Evolutionary conservation across 805 yeast genomes (phyloP), one percentile per base, ranked within the genome.

Genomic region (Maudiozyma barnettii): DNA sequence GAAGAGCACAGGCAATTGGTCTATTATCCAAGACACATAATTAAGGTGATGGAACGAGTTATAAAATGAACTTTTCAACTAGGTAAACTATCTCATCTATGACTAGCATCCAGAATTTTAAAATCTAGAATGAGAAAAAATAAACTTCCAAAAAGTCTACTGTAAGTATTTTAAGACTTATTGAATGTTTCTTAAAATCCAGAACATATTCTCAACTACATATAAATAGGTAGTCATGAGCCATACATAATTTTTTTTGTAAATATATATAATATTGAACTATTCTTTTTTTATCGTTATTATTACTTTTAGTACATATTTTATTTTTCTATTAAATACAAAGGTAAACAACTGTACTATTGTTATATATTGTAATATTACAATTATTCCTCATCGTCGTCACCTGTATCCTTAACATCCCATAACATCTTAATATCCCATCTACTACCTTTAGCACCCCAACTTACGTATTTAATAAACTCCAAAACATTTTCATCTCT

Each of bases 381-480:
- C 10, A 26, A 26, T 21, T 37, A 16, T 37, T 37, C 23, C 5
- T 37, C 39, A 18, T 53, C 48, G 10, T 52, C 53, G 13, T 49
- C 52, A 21, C 47, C 54, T 4, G 71, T 23, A 69, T 70, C 51
- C 36, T 72, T 76, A 26, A 86, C 82, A 54, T 78, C 81, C 93
- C 95, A 91, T 57, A 82, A 84, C 47, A 83, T 79, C 31, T 74
- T 72, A 38, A 93, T 70, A 61, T 93, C 99, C 96, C 96, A 93
- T 61, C 99, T 74, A 38, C 93, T 81, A 1, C 97, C 95, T 50
- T 81, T 80, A 5, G 98, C 96, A 51, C 78, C 78, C 64, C 78
- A 78, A 59, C 96, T 85, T 18, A 91, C 91, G 57, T 93, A 93
- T 63, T 93, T 93, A 56, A 93, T 81, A 65, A 93, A 93, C 64